These are phyloP conservation scores for Tardiomyces blankii DNA, from an alignment of 1,139 yeast genomes.

Conservation along the genomic window DNA sequence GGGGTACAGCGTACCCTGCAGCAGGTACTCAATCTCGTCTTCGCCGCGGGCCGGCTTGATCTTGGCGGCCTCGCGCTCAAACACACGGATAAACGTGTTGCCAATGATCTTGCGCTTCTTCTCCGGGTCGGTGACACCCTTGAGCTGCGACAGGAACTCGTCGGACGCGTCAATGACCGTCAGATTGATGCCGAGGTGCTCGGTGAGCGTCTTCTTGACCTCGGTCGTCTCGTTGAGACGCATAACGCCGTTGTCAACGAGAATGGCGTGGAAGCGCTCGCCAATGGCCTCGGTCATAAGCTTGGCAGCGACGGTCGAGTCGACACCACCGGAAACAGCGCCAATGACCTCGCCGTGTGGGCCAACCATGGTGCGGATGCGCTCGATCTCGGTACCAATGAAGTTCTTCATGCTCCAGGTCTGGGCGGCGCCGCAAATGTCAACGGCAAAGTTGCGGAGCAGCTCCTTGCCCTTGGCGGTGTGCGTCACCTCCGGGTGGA, in stretches of 20 bases:
- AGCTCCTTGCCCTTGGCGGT: constrained; percentile 81
- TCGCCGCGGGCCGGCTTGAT: constrained; percentile 77
- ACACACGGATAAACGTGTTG: constrained; percentile 92
- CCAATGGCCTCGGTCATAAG: constrained; percentile 98
- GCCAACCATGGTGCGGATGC: constrained; percentile 86
- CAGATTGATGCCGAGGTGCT: constrained; percentile 88
- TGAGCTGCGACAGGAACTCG: constrained; percentile 71
- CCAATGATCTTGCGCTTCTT: constrained; percentile 98
- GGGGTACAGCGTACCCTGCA: constrained; percentile 97
- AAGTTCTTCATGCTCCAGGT: constrained; percentile 99
- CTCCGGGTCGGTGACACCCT: constrained; percentile 97
- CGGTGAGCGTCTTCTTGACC: constrained; percentile 81
- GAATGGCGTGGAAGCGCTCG: constrained; percentile 95
- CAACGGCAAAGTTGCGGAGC: constrained; percentile 85
- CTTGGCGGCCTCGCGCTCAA: constrained; percentile 90
- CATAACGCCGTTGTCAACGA: constrained; percentile 97
- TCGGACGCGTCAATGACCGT: constrained; percentile 93
- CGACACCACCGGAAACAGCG: constrained; percentile 99
- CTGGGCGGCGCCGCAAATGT: constrained; percentile 74
- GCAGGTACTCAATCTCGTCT: constrained; percentile 79
- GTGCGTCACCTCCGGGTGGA: constrained; percentile 99
- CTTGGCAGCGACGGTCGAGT: constrained; percentile 98
- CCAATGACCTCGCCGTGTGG: constrained; percentile 98
- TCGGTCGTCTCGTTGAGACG: constrained; percentile 83
- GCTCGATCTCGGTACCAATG: constrained; percentile 88